These are phyloP conservation scores for Kodamaea neixiangensis DNA, from an alignment of 805 yeast species.

Conservation along the genomic window DNA sequence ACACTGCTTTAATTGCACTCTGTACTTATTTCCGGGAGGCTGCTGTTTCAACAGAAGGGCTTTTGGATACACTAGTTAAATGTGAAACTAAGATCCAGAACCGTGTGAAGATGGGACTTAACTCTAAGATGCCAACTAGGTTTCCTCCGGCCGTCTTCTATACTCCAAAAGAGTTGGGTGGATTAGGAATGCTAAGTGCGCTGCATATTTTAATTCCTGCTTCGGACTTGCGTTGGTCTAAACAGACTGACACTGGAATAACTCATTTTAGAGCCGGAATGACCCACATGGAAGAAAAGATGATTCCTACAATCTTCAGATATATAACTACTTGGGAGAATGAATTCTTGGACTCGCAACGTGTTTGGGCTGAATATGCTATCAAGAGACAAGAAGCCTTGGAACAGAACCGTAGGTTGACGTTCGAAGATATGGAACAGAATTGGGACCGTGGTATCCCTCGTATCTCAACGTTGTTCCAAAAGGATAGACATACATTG, in stretches of 20 bases:
- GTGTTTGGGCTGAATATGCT: conserved; percentile 98
- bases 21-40: conserved; percentile 95
- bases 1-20: conserved; percentile 81
- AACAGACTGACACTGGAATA: conserved; percentile 91
- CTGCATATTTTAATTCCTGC: conserved; percentile 94
- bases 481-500: conserved; percentile 89
- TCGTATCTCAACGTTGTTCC: conserved; percentile 90
- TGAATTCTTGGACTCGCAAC: conserved; percentile 88
- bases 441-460: conserved; percentile 98
- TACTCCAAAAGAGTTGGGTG: conserved; percentile 96
- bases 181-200: conserved; percentile 96
- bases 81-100: conserved; percentile 94
- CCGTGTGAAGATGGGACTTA: conserved; percentile 89
- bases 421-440: conserved; percentile 91
- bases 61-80: conserved; percentile 81
- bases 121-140: conserved; percentile 97
- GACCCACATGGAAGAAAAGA: conserved; percentile 74
- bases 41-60: conserved; percentile 73
- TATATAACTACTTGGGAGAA: conserved; percentile 96
- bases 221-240: conserved; percentile 87
- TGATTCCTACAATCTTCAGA: conserved; percentile 91
- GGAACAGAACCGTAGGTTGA: conserved; percentile 79
- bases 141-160: conserved; percentile 99
- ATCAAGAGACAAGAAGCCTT: conserved; percentile 84
- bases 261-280: conserved; percentile 94